Percentiles rank a stretch among this genome's conserved stretches.
Conservation (phyloP, 2,329 filamentous ascomycete species). For the Stachybotrys elegans region DNA sequence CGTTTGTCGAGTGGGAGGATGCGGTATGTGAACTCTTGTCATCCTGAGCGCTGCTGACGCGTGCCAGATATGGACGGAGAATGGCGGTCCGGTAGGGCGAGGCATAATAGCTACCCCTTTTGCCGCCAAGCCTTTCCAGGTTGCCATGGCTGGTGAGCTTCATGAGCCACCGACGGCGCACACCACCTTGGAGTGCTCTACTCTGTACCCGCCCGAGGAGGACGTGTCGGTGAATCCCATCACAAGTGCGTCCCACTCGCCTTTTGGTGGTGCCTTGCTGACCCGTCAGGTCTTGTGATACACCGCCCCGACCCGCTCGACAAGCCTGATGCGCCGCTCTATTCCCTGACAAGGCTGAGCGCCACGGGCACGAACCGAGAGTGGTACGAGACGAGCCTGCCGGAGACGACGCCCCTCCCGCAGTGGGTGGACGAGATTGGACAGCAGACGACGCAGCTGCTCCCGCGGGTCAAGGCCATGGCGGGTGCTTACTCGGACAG, state of each 20-base stretch:
- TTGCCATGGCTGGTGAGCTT: slow-evolving; percentile 31
- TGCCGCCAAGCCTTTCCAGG: slow-evolving; percentile 44
- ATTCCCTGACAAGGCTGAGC: slow-evolving; percentile 48
- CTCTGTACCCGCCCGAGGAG: slow-evolving; percentile 34
- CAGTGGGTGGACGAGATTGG: slow-evolving; percentile 46
- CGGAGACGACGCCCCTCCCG: slow-evolving; percentile 17
- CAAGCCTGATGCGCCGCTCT: slow-evolving; percentile 33
- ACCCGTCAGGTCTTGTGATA: slow-evolving; percentile 39
- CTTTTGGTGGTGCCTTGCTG: slow-evolving; percentile 3
- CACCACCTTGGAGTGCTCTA: slow-evolving; percentile 37
- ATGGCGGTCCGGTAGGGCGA: slow-evolving; percentile 35
- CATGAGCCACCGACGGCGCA: slow-evolving; percentile 26
- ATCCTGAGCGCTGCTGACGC: slow-evolving; percentile 7
- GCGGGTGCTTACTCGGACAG: slow-evolving; percentile 23
- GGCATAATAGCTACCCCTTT: slow-evolving; percentile 51
- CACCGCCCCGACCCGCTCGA: slow-evolving; percentile 21
- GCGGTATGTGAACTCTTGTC: slow-evolving; percentile 30
- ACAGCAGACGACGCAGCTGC: slow-evolving; percentile 35
- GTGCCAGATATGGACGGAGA: slow-evolving; percentile 36
- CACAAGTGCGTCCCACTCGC: slow-evolving; percentile 8
- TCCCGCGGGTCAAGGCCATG: slow-evolving; percentile 40
- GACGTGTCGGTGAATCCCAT: slow-evolving; percentile 26
- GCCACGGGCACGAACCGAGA: slow-evolving; percentile 44
- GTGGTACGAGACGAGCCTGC: slow-evolving; percentile 49
- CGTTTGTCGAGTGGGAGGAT: slow-evolving; percentile 53